phyloP scores from a whole-genome alignment of 1,284 basidiomycete genomes.

The Heliocybe sulcata region DNA sequence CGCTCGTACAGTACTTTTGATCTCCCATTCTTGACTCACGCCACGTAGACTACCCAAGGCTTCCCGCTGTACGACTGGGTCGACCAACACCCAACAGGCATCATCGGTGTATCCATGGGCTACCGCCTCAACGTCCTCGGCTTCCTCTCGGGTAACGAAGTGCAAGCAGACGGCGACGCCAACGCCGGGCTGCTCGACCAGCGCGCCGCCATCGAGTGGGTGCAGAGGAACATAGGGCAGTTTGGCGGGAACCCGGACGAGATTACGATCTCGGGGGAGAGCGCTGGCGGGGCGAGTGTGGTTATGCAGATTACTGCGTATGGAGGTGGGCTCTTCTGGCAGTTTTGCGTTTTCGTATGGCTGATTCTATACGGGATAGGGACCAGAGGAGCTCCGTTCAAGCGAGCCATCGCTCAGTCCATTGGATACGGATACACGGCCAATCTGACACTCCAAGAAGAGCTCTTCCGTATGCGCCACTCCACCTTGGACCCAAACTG shows the following conservation, averaged over 20 bases:
- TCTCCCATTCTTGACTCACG: not conserved
- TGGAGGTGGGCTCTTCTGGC: slow-evolving; percentile 24
- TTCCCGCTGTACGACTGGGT: slow-evolving; percentile 52
- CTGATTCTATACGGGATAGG: slow-evolving; percentile 16
- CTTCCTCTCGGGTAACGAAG: slow-evolving; percentile 33
- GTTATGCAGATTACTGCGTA: slow-evolving; percentile 35
- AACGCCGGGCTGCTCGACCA: slow-evolving; percentile 42
- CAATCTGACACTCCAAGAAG: slow-evolving; percentile 22
- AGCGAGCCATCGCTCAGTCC: slow-evolving; percentile 31
- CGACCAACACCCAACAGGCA: slow-evolving; percentile 34
- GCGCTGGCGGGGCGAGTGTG: slow-evolving; percentile 36
- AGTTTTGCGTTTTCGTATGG: not conserved
- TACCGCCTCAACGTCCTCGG: slow-evolving; percentile 50
- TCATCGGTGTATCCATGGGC: slow-evolving; percentile 47
- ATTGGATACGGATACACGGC: slow-evolving; percentile 34
- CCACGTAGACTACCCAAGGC: slow-evolving; percentile 28
- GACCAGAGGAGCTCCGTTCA: slow-evolving; percentile 27
- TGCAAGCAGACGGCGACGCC: slow-evolving; percentile 22
- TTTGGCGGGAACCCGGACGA: slow-evolving; percentile 35
- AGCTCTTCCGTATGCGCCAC: slow-evolving; percentile 29
- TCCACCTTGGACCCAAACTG: slow-evolving; percentile 35
- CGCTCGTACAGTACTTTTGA: not conserved
- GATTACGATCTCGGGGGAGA: slow-evolving; percentile 36
- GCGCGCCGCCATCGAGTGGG: slow-evolving; percentile 37
- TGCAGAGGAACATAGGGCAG: slow-evolving; percentile 32